Evolutionary conservation across 2,329 filamentous ascomycete genomes (phyloP), one percentile per base, ranked within the genome.

Genomic region (Calycina herbarum): DNA sequence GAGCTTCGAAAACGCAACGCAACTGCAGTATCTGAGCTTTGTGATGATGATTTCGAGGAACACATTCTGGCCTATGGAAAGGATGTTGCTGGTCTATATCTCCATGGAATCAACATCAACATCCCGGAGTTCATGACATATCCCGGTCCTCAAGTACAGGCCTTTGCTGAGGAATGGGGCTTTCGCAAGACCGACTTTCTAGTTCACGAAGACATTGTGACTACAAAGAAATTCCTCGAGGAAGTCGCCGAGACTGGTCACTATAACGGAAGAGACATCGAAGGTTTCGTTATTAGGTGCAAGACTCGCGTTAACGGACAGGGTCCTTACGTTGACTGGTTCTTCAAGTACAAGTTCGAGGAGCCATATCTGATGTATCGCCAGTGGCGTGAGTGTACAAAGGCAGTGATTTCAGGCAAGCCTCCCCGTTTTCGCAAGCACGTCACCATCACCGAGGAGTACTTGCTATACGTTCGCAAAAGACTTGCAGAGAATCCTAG

Each of bases 341-440:
- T 99, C 79, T 99, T 99, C 88, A 99, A 99, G 79, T 99, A 94
- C 86, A 99, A 99, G 80, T 99, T 99, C 67, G 95, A 99, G 75
- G 95, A 99, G 79, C 95, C 95, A 0, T 99, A 99, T 76, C 82
- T 99, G 67, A 96, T 99, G 93, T 99, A 98, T 79, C 89, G 95
- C 29, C 95, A 99, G 80, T 99, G 95, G 95, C 89, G 95, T 68
- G 95, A 99, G 80, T 96, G 92, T 76, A 99, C 95, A 54, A 98
- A 97, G 77, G 86, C 92, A 5, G 79, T 98, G 65, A 97, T 99
- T 71, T 75, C 84, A 1, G 90, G 90, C 15, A 90, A 86, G 72
- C 79, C 86, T 48, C 92, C 94, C 11, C 90, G 85, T 70, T 91
- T 86, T 80, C 94, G 88, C 80, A 98, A 98, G 78, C 95, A 99